These are phyloP conservation scores for Oryza brachyantha DNA, from an alignment of 176 grass and related monocot species.

Conservation along the genomic window DNA sequence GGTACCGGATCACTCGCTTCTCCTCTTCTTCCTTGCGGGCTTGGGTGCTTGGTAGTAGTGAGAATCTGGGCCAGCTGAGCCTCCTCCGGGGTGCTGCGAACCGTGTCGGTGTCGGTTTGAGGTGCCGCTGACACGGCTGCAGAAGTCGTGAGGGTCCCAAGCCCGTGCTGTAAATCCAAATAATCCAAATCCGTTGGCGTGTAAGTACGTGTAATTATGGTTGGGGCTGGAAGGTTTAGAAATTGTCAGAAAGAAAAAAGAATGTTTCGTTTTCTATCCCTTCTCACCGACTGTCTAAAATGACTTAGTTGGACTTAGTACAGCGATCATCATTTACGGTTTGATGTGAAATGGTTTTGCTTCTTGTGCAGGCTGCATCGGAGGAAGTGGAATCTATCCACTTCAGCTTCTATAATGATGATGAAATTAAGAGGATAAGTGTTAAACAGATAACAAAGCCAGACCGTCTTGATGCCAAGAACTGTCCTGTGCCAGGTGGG, in stretches of 20 bases:
- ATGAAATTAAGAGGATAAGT: constrained; percentile 63
- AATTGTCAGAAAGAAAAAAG: not conserved
- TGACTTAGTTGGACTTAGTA: not conserved
- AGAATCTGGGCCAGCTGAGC: too few species aligned
- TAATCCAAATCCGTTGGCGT: too few species aligned
- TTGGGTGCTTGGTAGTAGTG: too few species aligned
- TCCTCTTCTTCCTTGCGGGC: too few species aligned
- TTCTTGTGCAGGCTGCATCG: constrained; percentile 54
- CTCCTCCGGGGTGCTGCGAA: too few species aligned
- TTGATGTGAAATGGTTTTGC: not conserved
- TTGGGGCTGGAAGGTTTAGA: too few species aligned
- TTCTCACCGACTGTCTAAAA: not conserved
- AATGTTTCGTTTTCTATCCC: not conserved
- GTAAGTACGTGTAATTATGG: not conserved
- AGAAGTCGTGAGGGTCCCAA: not conserved
- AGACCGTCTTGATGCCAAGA: constrained; percentile 64
- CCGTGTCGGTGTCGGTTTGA: too few species aligned
- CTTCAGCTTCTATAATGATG: constrained; percentile 69
- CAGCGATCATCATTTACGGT: not conserved
- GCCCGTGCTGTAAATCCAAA: not conserved
- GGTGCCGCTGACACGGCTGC: too few species aligned
- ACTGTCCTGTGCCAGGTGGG: constrained; percentile 60
- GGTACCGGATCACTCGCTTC: not conserved
- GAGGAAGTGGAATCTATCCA: constrained; percentile 67
- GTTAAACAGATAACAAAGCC: constrained; percentile 69